Conservation (phyloP, 371 early-diverging fungal genomes). For the Fennellomyces sp. region DNA sequence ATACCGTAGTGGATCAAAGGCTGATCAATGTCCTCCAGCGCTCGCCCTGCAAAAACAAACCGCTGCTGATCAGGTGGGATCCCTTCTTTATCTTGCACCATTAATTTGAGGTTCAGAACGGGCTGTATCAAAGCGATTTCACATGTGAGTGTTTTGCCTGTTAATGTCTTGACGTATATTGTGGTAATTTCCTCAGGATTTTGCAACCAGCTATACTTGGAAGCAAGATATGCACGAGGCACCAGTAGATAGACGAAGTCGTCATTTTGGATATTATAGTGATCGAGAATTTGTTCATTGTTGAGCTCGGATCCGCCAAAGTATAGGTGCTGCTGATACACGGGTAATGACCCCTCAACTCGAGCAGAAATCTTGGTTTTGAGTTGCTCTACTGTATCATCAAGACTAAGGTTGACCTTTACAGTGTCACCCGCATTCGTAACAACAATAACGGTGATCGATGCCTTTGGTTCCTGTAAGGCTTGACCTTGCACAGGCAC, state of each 20-base stretch:
- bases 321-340: background rate
- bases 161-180: background rate
- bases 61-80: constrained; percentile 99
- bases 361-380: background rate
- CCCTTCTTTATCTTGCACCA: constrained; percentile 14
- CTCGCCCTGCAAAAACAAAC: constrained; percentile 98
- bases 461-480: background rate
- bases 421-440: background rate
- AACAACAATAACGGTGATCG: background rate
- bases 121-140: constrained; percentile 48
- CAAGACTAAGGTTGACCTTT: too few species aligned
- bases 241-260: too few species aligned
- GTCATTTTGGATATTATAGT: background rate
- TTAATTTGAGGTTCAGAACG: constrained; percentile 78
- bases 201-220: too few species aligned
- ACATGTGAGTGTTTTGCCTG: background rate
- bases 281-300: background rate
- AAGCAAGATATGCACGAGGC: too few species aligned
- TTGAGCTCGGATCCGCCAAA: background rate
- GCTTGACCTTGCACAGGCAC: too few species aligned
- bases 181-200: background rate
- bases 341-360: background rate
- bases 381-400: background rate
- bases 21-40: constrained; percentile 92
- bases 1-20: constrained; percentile 76